These are phyloP conservation scores for Chrysopogon serrulatus DNA, from an alignment of 176 grass and related monocot species.

Conservation along the genomic window DNA sequence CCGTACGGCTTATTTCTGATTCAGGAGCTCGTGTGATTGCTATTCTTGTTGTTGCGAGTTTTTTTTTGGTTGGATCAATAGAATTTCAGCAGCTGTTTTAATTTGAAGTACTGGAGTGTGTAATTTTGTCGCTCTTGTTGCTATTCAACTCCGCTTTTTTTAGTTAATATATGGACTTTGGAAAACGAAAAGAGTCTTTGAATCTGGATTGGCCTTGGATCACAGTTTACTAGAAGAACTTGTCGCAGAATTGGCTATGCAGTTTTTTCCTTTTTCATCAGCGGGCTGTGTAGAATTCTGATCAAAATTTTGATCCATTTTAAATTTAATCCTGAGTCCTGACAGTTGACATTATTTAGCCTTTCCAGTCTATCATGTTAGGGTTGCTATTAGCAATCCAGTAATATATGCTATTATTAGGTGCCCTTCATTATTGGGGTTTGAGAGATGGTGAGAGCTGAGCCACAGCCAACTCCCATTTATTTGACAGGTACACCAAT, in stretches of 20 bases:
- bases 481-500: slow-evolving; percentile 33
- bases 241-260: neutral
- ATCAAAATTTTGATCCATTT: neutral
- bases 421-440: slow-evolving; percentile 20
- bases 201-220: neutral
- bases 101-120: neutral
- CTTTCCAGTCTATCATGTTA: neutral
- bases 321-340: neutral
- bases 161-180: neutral
- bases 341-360: slow-evolving; percentile 14
- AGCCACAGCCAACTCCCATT: slow-evolving; percentile 34
- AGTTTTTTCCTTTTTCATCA: neutral
- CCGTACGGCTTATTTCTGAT: neutral
- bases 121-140: neutral
- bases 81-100: neutral
- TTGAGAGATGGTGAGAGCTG: slow-evolving; percentile 32
- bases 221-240: neutral
- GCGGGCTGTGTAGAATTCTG: neutral
- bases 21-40: neutral
- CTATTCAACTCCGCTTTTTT: neutral
- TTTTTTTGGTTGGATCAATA: slow-evolving; percentile 19
- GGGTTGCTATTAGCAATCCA: neutral
- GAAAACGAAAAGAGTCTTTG: neutral
- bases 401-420: slow-evolving; percentile 28
- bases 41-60: neutral